These are phyloP conservation scores for Juglanconis sp. DNA, from an alignment of 2,329 filamentous ascomycete species.

Conservation along the genomic window DNA sequence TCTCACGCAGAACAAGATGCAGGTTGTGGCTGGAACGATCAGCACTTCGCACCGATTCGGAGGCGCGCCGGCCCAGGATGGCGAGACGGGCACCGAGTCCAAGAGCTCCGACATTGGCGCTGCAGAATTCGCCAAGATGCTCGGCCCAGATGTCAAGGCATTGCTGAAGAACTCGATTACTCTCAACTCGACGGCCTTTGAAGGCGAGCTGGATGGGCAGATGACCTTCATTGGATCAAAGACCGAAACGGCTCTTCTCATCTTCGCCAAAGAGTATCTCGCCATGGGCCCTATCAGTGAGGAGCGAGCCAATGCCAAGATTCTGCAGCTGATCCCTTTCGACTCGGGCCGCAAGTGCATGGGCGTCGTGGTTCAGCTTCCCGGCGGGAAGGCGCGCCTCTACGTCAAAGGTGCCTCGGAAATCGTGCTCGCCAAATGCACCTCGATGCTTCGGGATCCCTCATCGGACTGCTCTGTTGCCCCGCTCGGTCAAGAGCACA, in stretches of 20 bases:
- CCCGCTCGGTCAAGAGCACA: slow-evolving; percentile 50
- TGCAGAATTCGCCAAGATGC: slow-evolving; percentile 44
- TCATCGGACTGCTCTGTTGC: slow-evolving; percentile 39
- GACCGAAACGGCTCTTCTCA: slow-evolving; percentile 72
- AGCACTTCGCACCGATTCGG: slow-evolving; percentile 56
- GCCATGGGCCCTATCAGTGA: slow-evolving; percentile 64
- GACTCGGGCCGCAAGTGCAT: slow-evolving; percentile 74
- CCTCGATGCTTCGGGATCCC: slow-evolving; percentile 48
- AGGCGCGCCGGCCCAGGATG: slow-evolving; percentile 24
- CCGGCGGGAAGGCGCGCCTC: slow-evolving; percentile 50
- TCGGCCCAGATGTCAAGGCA: slow-evolving; percentile 46
- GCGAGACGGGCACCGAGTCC: slow-evolving; percentile 16
- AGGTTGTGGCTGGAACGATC: slow-evolving; percentile 59
- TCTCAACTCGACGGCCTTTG: slow-evolving; percentile 72
- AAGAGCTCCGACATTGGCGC: slow-evolving; percentile 34
- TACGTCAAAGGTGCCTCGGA: slow-evolving; percentile 65
- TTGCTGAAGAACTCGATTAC: slow-evolving; percentile 58
- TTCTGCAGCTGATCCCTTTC: slow-evolving; percentile 69
- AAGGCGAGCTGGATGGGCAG: slow-evolving; percentile 66
- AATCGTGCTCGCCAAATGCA: slow-evolving; percentile 58
- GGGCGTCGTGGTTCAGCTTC: slow-evolving; percentile 54
- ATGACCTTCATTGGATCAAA: slow-evolving; percentile 72
- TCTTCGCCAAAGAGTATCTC: slow-evolving; percentile 63
- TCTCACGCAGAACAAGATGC: slow-evolving; percentile 67
- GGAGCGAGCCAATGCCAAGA: slow-evolving; percentile 52